phyloP scores from a whole-genome alignment of 2,329 filamentous ascomycete genomes.

The Colletotrichum kahawae region DNA sequence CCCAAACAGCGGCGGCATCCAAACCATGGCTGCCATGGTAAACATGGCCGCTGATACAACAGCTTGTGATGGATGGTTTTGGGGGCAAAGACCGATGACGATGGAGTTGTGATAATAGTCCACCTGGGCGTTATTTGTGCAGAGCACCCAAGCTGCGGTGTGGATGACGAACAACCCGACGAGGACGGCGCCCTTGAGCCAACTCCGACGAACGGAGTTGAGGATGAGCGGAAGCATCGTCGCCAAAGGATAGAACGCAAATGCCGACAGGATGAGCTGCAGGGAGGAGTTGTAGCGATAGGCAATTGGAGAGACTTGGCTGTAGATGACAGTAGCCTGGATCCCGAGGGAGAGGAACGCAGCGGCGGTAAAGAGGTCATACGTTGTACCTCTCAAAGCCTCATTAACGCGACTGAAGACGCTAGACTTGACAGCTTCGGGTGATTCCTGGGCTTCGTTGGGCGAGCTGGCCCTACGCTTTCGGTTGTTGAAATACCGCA shows the following conservation, averaged over 20 bases:
- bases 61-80: background rate
- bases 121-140: background rate
- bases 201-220: background rate
- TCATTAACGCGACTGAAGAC: background rate
- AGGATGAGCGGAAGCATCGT: slow-evolving; percentile 7
- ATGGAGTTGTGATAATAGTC: background rate
- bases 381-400: background rate
- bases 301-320: background rate
- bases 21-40: slow-evolving; percentile 14
- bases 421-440: background rate
- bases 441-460: background rate
- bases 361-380: slow-evolving; percentile 8
- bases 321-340: background rate
- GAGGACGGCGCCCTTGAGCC: background rate
- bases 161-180: background rate
- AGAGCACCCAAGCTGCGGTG: slow-evolving; percentile 7
- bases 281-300: background rate
- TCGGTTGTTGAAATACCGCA: background rate
- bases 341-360: background rate
- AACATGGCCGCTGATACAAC: slow-evolving; percentile 8
- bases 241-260: slow-evolving; percentile 4
- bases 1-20: slow-evolving; percentile 20
- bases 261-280: slow-evolving; percentile 5
- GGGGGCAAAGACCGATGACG: background rate
- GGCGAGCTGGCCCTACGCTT: background rate